Conservation (phyloP, 2,329 filamentous ascomycete genomes). For the Penicillium digitatum region DNA sequence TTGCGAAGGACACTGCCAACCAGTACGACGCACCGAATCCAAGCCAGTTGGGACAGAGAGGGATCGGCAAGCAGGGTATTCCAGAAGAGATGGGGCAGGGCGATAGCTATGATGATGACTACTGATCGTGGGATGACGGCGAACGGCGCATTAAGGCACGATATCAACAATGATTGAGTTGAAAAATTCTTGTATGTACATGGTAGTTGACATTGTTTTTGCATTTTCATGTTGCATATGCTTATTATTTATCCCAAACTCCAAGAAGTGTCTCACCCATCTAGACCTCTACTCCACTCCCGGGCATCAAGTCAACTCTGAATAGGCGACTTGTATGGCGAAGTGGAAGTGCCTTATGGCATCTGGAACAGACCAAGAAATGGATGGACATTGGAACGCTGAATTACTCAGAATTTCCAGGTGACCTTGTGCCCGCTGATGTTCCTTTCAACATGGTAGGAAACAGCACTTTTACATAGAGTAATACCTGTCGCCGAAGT, state of each 20-base stretch:
- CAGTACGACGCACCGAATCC: constrained; percentile 29
- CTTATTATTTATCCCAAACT: not conserved
- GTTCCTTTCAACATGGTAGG: constrained; percentile 2
- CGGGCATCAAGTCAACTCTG: not conserved
- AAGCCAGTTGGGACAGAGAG: constrained; percentile 14
- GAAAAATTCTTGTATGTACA: constrained; percentile 12
- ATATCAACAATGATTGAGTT: constrained; percentile 9
- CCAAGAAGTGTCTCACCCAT: constrained; percentile 3
- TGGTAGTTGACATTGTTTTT: constrained; percentile 1
- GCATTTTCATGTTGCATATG: not conserved
- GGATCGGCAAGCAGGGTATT: constrained; percentile 19
- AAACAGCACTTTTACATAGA: constrained; percentile 59
- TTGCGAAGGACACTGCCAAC: constrained; percentile 58
- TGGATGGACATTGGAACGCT: not conserved
- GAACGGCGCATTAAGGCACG: constrained; percentile 22
- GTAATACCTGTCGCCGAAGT: constrained; percentile 95
- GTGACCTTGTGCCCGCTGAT: not conserved
- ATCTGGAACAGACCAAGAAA: not conserved
- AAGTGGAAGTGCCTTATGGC: constrained; percentile 1
- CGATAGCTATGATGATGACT: constrained; percentile 32
- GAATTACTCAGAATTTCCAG: constrained; percentile 1
- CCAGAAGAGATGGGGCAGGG: constrained; percentile 15
- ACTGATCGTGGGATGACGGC: constrained; percentile 22
- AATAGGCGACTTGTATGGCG: not conserved
- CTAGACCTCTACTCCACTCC: not conserved